A percentile compares a stretch with the other conserved stretches of the same genome.
These are phyloP conservation scores for Phalaenopsis aphrodite DNA, from an alignment of 106 monocot species.

Conservation along the genomic window DNA sequence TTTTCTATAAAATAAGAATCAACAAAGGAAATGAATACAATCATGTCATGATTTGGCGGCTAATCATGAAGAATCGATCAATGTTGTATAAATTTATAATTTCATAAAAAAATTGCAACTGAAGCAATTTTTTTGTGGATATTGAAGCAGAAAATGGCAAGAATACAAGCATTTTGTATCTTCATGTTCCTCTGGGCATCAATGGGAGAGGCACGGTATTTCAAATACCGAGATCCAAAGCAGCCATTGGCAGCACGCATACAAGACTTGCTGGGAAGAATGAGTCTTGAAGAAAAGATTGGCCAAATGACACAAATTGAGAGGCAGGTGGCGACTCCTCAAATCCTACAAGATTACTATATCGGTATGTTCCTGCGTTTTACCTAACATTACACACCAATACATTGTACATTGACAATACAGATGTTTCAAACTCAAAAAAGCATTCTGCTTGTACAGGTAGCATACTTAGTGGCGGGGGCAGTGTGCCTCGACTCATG, in stretches of 20 bases:
- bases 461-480: conserved; percentile 60
- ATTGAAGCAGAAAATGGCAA: not conserved
- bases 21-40: too few relatives aligned
- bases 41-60: too few relatives aligned
- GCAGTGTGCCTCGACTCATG: conserved; percentile 33
- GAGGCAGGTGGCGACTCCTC: conserved; percentile 28
- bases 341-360: conserved; percentile 41
- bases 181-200: conserved; percentile 23
- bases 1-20: too few relatives aligned
- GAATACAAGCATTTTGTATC: not conserved
- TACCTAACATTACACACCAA: not conserved
- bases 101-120: too few relatives aligned
- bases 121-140: too few relatives aligned
- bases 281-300: conserved; percentile 72
- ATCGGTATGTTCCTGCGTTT: conserved; percentile 23
- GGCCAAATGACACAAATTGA: conserved; percentile 78
- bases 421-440: not conserved
- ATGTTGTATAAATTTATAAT: too few relatives aligned
- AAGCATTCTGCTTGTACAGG: not conserved
- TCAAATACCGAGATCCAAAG: conserved; percentile 47
- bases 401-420: not conserved
- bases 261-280: conserved; percentile 30
- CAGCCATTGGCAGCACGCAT: conserved; percentile 32
- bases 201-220: conserved; percentile 21
- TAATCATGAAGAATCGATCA: too few relatives aligned